Evolutionary conservation across 805 yeast genomes (phyloP).

Genomic region (Komagataella kurtzmanii): DNA sequence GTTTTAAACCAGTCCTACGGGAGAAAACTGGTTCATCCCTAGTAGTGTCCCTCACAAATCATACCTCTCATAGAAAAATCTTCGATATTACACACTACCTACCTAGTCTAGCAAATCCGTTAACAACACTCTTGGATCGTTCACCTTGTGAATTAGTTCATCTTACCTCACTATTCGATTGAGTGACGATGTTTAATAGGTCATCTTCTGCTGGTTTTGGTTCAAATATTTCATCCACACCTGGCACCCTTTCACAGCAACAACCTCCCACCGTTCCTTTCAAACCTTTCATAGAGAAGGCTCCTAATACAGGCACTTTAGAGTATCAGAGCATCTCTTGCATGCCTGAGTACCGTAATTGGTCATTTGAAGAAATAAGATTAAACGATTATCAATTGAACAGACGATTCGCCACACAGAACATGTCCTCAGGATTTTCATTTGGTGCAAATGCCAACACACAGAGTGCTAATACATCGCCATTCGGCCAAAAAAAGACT

Average conservation of each 20-base stretch:
- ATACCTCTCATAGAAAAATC: background rate
- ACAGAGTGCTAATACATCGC: constrained; percentile 12
- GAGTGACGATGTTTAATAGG: background rate
- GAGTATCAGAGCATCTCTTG: constrained; percentile 63
- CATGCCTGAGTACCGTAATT: constrained; percentile 84
- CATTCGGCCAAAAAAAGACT: constrained; percentile 9
- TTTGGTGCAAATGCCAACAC: constrained; percentile 26
- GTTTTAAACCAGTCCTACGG: background rate
- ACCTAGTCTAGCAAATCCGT: background rate
- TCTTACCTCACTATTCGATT: background rate
- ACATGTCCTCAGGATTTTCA: constrained; percentile 3
- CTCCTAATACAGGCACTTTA: constrained; percentile 40
- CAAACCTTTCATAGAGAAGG: constrained; percentile 60
- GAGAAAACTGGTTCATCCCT: background rate
- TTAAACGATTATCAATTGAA: constrained; percentile 74
- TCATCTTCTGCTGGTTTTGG: background rate
- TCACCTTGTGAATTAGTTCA: background rate
- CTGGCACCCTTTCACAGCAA: background rate
- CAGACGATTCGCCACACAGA: constrained; percentile 42
- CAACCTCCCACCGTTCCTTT: constrained; percentile 52
- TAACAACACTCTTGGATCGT: background rate
- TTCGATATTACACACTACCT: background rate
- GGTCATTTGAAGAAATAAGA: constrained; percentile 80
- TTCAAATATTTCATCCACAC: background rate
- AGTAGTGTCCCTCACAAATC: background rate